Percentiles rank a stretch among this genome's conserved stretches.
These are phyloP conservation scores for Phytophthora kernoviae DNA, from an alignment of 352 stramenopile species.

Conservation along the genomic window DNA sequence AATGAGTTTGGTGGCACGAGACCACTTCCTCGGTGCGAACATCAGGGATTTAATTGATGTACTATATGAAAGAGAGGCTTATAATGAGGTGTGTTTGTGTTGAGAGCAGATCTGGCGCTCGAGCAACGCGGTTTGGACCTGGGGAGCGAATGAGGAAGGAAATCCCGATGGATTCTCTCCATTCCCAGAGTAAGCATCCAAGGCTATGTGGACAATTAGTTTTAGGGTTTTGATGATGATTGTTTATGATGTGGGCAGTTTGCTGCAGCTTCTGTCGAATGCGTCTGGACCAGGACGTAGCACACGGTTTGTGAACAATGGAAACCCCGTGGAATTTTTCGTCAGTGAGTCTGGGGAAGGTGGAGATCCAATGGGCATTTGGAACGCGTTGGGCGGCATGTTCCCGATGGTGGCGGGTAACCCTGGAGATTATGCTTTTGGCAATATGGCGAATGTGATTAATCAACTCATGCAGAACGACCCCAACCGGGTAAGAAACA, in stretches of 20 bases:
- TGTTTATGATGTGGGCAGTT: slow-evolving; percentile 24
- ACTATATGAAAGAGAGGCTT: slow-evolving; percentile 8
- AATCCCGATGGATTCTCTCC: slow-evolving; percentile 10
- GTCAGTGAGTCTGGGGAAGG: slow-evolving; percentile 62
- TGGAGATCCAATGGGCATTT: slow-evolving; percentile 49
- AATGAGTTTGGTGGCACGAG: slow-evolving; percentile 40
- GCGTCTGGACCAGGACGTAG: slow-evolving; percentile 35
- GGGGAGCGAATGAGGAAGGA: slow-evolving; percentile 10
- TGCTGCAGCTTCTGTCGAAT: slow-evolving; percentile 56
- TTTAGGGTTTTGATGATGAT: background rate
- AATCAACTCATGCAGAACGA: slow-evolving; percentile 92
- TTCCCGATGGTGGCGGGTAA: slow-evolving; percentile 66
- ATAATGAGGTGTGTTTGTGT: slow-evolving; percentile 2
- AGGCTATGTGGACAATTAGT: background rate
- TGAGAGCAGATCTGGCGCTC: slow-evolving; percentile 16
- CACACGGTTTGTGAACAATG: slow-evolving; percentile 66
- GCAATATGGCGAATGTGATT: slow-evolving; percentile 84
- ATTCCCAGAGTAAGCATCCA: slow-evolving; percentile 39
- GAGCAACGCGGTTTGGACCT: slow-evolving; percentile 18
- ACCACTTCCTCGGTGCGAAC: slow-evolving; percentile 17
- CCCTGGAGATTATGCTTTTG: slow-evolving; percentile 84
- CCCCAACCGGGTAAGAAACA: slow-evolving; percentile 72
- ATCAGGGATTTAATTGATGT: background rate
- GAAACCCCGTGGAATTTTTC: slow-evolving; percentile 78
- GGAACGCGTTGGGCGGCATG: slow-evolving; percentile 66